Conservation (phyloP, 208 protist genomes). For the Angomonas ambiguus region DNA sequence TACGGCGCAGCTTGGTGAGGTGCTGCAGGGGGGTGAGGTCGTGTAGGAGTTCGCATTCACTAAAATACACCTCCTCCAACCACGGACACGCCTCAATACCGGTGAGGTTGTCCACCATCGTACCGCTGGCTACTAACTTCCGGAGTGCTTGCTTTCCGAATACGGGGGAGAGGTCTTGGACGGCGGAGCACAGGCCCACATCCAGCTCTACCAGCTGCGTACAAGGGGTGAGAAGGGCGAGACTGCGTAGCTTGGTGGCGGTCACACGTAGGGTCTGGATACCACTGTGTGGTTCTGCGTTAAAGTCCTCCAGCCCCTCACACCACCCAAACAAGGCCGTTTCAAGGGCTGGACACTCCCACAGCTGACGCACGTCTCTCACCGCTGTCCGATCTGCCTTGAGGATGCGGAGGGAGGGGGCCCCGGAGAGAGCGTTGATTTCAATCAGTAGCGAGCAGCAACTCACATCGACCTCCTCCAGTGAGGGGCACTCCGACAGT, state of each 20-base stretch:
- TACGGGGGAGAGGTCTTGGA: not conserved
- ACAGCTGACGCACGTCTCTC: not conserved
- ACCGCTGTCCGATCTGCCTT: not conserved
- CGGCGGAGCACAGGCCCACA: not conserved
- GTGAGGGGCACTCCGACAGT: not conserved
- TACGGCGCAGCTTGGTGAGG: not conserved
- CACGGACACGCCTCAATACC: not conserved
- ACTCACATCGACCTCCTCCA: slow-evolving; percentile 6
- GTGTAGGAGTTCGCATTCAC: not conserved
- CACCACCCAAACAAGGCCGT: not conserved
- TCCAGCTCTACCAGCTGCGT: slow-evolving; percentile 1
- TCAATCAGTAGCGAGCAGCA: not conserved
- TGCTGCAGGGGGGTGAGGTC: not conserved
- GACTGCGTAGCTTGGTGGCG: not conserved
- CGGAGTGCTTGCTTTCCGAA: not conserved
- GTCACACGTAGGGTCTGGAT: not conserved
- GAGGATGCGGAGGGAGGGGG: slow-evolving; percentile 1
- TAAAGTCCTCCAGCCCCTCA: not conserved
- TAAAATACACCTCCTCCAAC: slow-evolving; percentile 6
- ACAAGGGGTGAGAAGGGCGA: slow-evolving; percentile 1
- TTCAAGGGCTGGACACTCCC: not conserved
- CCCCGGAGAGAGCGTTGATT: not conserved
- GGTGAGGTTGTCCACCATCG: not conserved
- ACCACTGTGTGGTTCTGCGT: not conserved
- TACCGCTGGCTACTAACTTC: slow-evolving; percentile 1